These are phyloP conservation scores for Cinnamomum micranthum DNA, from an alignment of 164 flowering plant genomes.

Conservation along the genomic window DNA sequence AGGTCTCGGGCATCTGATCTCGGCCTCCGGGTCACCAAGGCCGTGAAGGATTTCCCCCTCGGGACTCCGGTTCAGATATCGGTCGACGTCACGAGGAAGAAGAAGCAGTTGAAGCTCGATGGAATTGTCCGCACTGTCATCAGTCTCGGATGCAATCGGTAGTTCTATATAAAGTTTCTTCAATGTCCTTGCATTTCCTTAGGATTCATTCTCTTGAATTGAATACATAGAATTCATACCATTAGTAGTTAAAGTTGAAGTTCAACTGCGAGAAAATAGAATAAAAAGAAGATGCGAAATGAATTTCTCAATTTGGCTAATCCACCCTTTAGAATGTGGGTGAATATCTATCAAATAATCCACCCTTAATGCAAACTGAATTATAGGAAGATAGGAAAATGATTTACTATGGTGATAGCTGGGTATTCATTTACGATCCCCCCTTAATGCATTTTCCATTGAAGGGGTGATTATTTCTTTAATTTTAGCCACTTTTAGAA, in stretches of 20 bases:
- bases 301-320: no score
- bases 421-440: no score
- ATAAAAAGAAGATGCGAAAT: no score
- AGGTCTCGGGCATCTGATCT: conserved; percentile 60
- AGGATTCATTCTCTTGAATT: not conserved
- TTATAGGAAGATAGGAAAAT: no score
- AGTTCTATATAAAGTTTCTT: not conserved
- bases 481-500: no score
- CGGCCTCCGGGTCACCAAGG: conserved; percentile 78
- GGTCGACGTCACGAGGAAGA: conserved; percentile 73
- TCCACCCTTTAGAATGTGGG: no score
- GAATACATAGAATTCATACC: not conserved
- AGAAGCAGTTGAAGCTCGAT: conserved; percentile 65
- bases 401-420: no score
- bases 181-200: not conserved
- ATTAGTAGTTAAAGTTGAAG: not conserved
- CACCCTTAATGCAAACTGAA: no score
- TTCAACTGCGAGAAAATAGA: not conserved
- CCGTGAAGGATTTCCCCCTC: conserved; percentile 61
- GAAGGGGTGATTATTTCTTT: no score
- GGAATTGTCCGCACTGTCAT: conserved; percentile 80
- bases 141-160: conserved; percentile 79
- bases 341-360: no score
- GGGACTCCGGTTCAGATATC: conserved; percentile 92
- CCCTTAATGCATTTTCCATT: no score